Conservation (phyloP, 2,329 filamentous ascomycete genomes). For the Didymella keratinophila region DNA sequence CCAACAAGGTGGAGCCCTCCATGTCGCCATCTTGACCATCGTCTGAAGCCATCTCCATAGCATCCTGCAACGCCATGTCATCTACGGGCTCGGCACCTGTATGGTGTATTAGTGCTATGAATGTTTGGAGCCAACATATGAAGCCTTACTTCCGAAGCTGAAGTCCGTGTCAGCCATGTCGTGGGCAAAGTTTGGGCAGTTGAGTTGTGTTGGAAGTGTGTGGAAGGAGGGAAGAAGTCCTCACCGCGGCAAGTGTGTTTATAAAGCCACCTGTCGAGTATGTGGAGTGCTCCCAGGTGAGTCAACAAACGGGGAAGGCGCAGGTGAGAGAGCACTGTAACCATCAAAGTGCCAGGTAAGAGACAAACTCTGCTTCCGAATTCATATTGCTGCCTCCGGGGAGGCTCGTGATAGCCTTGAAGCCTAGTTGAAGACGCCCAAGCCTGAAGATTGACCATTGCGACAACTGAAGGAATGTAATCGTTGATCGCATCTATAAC, state of each 20-base stretch:
- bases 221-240: background rate
- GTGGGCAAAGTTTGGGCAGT: background rate
- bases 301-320: background rate
- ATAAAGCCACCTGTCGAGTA: background rate
- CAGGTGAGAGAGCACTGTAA: slow-evolving; percentile 7
- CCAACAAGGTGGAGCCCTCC: slow-evolving; percentile 5
- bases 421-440: background rate
- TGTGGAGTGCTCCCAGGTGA: slow-evolving; percentile 7
- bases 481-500: too few species aligned
- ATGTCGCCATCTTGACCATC: slow-evolving; percentile 20
- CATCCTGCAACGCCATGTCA: slow-evolving; percentile 15
- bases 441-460: background rate
- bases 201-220: background rate
- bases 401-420: background rate
- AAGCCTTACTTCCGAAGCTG: slow-evolving; percentile 27
- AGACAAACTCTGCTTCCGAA: background rate
- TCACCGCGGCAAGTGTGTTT: background rate
- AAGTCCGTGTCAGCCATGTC: slow-evolving; percentile 27
- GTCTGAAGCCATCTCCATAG: slow-evolving; percentile 16
- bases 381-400: background rate
- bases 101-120: slow-evolving; percentile 5
- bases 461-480: background rate
- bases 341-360: background rate
- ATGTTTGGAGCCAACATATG: background rate
- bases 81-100: slow-evolving; percentile 21